Percentiles rank a stretch among this genome's conserved stretches.
phyloP scores from a whole-genome alignment of 495 filamentous ascomycete genomes.

The Aspergillus affinis region DNA sequence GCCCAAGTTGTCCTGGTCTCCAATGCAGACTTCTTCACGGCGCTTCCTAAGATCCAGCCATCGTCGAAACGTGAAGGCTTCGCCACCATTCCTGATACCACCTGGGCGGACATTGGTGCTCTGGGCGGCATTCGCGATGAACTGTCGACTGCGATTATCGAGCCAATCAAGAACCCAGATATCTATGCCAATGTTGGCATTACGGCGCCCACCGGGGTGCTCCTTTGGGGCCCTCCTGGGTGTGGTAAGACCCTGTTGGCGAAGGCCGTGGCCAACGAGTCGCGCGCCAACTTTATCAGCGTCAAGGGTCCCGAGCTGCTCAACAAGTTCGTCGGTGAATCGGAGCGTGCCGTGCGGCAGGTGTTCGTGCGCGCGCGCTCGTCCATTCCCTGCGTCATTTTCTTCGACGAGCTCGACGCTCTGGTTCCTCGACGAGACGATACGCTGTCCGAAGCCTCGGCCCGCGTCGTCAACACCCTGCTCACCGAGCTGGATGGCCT shows the following conservation, averaged over 20 bases:
- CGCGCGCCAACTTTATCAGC: constrained; percentile 94
- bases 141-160: constrained; percentile 83
- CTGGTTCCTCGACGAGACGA: constrained; percentile 84
- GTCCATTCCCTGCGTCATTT: constrained; percentile 87
- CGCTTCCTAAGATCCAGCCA: constrained; percentile 83
- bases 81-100: constrained; percentile 94
- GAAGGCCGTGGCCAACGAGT: constrained; percentile 95
- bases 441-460: constrained; percentile 75
- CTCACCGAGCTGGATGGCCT: constrained; percentile 96
- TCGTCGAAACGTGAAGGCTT: constrained; percentile 96
- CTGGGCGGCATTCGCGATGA: constrained; percentile 76
- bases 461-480: constrained; percentile 91
- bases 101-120: constrained; percentile 91
- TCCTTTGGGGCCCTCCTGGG: constrained; percentile 95
- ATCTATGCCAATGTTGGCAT: constrained; percentile 80
- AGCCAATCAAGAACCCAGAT: constrained; percentile 85
- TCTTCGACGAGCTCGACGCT: constrained; percentile 97
- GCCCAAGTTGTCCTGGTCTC: constrained; percentile 48
- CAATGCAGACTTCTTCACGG: constrained; percentile 69
- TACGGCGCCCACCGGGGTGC: constrained; percentile 82
- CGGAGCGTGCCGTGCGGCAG: constrained; percentile 87
- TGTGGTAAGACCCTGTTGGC: constrained; percentile 97
- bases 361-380: constrained; percentile 88
- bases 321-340: constrained; percentile 96
- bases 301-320: constrained; percentile 94